phyloP scores from a whole-genome alignment of 2,329 filamentous ascomycete genomes.

The Lachnellula hyalina region DNA sequence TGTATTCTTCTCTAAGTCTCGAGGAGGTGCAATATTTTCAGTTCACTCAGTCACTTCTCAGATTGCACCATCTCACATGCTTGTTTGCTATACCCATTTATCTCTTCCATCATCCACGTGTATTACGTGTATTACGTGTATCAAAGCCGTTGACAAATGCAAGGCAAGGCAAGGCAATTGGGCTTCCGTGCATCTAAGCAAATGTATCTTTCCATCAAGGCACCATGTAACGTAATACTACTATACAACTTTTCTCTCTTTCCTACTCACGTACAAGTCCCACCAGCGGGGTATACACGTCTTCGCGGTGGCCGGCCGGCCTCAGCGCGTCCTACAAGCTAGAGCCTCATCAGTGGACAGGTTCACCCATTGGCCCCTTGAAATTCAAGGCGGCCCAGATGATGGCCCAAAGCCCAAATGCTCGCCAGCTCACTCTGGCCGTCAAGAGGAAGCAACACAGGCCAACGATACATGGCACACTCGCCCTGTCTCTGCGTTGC shows the following conservation, averaged over 20 bases:
- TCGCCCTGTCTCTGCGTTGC: conserved; percentile 1
- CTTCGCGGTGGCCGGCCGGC: not conserved
- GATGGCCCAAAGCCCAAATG: not conserved
- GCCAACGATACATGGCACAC: conserved; percentile 6
- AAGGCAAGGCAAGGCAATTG: not conserved
- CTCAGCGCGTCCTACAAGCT: conserved; percentile 5
- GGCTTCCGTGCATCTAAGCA: not conserved
- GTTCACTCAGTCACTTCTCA: no score
- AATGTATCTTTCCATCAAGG: conserved; percentile 1
- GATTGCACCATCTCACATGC: no score
- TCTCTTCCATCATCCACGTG: no score
- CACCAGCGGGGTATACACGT: not conserved
- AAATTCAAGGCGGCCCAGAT: no score
- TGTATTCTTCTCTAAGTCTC: no score
- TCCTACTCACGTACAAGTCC: not conserved
- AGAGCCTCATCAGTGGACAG: conserved; percentile 9
- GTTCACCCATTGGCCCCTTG: no score
- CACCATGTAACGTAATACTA: conserved; percentile 8
- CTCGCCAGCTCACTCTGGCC: conserved; percentile 6
- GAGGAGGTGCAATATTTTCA: no score
- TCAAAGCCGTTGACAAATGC: not conserved
- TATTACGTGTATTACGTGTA: no score
- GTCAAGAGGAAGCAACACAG: not conserved
- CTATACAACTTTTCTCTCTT: not conserved
- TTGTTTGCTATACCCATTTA: no score